These are phyloP conservation scores for Aspergillus sclerotialis DNA, from an alignment of 2,329 filamentous ascomycete species.

Conservation along the genomic window DNA sequence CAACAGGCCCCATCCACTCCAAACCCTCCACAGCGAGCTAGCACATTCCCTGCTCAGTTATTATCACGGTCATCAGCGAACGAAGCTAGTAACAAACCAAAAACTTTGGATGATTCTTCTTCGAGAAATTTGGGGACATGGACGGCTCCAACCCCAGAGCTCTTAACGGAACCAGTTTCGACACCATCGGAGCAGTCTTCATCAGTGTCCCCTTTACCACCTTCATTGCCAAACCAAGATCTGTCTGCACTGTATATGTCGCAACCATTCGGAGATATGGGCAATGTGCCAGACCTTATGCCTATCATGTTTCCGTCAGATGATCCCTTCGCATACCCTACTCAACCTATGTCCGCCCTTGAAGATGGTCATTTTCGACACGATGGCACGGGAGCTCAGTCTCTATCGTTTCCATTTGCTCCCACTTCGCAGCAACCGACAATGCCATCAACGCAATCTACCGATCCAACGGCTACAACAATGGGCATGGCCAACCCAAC, in stretches of 20 bases:
- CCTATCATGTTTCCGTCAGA: constrained; percentile 46
- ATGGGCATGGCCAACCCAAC: constrained; percentile 15
- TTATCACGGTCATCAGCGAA: constrained; percentile 16
- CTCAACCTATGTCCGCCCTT: constrained; percentile 41
- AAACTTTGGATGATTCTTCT: constrained; percentile 25
- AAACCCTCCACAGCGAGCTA: constrained; percentile 27
- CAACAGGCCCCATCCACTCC: constrained; percentile 12
- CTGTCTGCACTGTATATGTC: constrained; percentile 21
- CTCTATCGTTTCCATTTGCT: constrained; percentile 18
- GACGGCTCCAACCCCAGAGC: constrained; percentile 19
- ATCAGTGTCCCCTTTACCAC: constrained; percentile 12
- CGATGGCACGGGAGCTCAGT: constrained; percentile 12
- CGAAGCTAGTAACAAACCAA: constrained; percentile 19
- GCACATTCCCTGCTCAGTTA: constrained; percentile 33
- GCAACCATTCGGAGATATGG: constrained; percentile 25
- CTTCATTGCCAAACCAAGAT: constrained; percentile 17
- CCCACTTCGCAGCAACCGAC: constrained; percentile 8
- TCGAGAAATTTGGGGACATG: constrained; percentile 7
- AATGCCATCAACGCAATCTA: constrained; percentile 11
- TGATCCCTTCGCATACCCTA: constrained; percentile 45
- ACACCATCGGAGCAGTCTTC: constrained; percentile 21
- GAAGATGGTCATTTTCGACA: constrained; percentile 37
- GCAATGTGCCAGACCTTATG: constrained; percentile 40
- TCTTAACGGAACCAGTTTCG: constrained; percentile 22
- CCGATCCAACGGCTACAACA: constrained; percentile 7